phyloP scores from a whole-genome alignment of 2,329 filamentous ascomycete species.

The Dendryphion nanum region DNA sequence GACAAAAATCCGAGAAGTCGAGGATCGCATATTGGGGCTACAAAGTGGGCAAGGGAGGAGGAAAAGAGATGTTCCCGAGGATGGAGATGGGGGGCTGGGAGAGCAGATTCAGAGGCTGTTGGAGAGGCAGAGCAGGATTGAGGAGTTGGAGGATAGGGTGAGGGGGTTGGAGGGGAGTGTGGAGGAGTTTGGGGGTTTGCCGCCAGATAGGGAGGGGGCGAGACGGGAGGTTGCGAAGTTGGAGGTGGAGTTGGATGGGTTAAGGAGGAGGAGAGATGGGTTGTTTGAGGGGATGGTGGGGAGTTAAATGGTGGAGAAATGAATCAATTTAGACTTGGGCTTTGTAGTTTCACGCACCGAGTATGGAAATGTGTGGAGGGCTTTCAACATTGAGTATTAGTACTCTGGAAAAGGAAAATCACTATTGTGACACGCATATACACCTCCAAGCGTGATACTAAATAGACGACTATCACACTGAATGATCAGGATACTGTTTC shows the following conservation, averaged over 20 bases:
- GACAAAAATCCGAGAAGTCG: slow-evolving; percentile 66
- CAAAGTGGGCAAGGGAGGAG: slow-evolving; percentile 11
- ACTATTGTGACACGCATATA: too few relatives aligned
- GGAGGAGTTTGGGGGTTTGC: slow-evolving; percentile 67
- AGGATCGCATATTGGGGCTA: slow-evolving; percentile 26
- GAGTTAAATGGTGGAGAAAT: too few relatives aligned
- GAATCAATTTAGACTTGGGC: too few relatives aligned
- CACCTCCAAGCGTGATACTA: too few relatives aligned
- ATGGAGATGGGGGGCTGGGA: slow-evolving; percentile 51
- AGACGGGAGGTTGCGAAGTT: slow-evolving; percentile 68
- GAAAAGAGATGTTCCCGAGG: slow-evolving; percentile 33
- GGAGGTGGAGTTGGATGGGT: slow-evolving; percentile 60
- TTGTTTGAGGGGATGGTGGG: slow-evolving; percentile 74
- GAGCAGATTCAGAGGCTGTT: too few relatives aligned
- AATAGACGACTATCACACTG: too few relatives aligned
- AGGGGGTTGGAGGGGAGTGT: slow-evolving; percentile 62
- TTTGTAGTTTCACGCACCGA: too few relatives aligned
- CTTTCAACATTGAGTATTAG: too few relatives aligned
- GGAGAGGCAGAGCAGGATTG: slow-evolving; percentile 61
- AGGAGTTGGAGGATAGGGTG: slow-evolving; percentile 58
- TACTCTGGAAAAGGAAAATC: too few relatives aligned
- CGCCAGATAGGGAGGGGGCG: slow-evolving; percentile 68
- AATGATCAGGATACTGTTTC: too few relatives aligned
- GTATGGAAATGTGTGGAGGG: too few relatives aligned
- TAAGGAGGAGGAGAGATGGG: slow-evolving; percentile 65